Conservation (phyloP, 2,329 filamentous ascomycete genomes). For the Cladosporium colombiae region DNA sequence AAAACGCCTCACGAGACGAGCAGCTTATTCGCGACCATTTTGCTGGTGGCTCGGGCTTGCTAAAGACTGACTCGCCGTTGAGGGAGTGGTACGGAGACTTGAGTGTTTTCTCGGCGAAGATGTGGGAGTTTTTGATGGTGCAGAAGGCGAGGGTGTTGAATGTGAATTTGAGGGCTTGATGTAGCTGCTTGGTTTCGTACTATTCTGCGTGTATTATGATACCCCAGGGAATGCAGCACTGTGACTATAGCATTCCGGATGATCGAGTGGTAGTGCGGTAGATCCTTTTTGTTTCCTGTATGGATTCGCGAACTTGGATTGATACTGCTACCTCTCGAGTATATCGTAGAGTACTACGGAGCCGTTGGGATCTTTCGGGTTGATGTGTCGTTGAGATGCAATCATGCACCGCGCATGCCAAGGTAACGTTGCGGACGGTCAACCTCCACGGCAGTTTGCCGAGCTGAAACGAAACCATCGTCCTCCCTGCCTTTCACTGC, state of each 20-base stretch:
- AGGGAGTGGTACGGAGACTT: conserved; percentile 4
- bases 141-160: neutral
- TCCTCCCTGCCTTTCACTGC: neutral
- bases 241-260: neutral
- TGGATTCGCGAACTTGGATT: neutral
- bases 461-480: neutral
- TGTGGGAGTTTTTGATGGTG: conserved; percentile 3
- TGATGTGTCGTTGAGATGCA: neutral
- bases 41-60: neutral
- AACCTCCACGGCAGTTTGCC: neutral
- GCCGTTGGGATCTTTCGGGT: neutral
- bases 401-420: neutral
- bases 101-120: neutral
- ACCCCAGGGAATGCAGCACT: neutral
- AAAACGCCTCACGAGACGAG: neutral
- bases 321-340: neutral
- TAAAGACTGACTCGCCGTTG: conserved; percentile 6
- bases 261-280: neutral
- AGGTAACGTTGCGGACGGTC: neutral
- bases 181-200: neutral
- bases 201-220: neutral
- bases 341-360: neutral
- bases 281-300: neutral
- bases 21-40: conserved; percentile 10
- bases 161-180: neutral